Conservation (phyloP, 352 stramenopile genomes). For the Pythium monospermum region DNA sequence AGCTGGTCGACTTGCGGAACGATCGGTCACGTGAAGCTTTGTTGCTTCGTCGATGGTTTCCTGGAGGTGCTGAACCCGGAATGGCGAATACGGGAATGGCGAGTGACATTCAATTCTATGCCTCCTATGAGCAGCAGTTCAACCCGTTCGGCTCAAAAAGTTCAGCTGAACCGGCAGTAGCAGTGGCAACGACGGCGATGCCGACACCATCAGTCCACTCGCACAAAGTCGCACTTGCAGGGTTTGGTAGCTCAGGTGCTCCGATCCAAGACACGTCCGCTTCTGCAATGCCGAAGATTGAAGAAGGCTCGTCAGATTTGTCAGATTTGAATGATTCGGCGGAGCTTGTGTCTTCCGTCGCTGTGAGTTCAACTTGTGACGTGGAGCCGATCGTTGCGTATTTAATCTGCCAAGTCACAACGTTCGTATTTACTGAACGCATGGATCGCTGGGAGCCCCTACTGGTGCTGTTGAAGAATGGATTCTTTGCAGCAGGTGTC, state of each 20-base stretch:
- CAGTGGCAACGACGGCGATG: neutral
- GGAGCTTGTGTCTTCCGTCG: conserved; percentile 22
- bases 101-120: conserved; percentile 50
- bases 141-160: conserved; percentile 6
- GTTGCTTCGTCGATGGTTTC: conserved; percentile 75
- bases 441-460: conserved; percentile 83
- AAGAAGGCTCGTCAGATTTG: conserved; percentile 13
- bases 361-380: conserved; percentile 43
- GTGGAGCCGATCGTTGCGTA: conserved; percentile 85
- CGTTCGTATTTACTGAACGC: conserved; percentile 63
- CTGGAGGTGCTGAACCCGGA: conserved; percentile 23
- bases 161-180: neutral
- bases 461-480: conserved; percentile 64
- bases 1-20: conserved; percentile 64
- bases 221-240: conserved; percentile 19
- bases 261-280: conserved; percentile 20
- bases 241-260: conserved; percentile 16
- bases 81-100: conserved; percentile 2
- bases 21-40: conserved; percentile 72
- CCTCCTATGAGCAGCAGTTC: conserved; percentile 32
- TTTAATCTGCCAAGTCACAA: conserved; percentile 77
- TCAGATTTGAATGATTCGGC: conserved; percentile 14
- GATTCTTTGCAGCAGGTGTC: conserved; percentile 51
- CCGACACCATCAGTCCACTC: conserved; percentile 1
- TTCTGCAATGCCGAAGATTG: neutral